Conservation (phyloP, 1,284 basidiomycete genomes). For the Cutaneotrichosporon sp. region DNA sequence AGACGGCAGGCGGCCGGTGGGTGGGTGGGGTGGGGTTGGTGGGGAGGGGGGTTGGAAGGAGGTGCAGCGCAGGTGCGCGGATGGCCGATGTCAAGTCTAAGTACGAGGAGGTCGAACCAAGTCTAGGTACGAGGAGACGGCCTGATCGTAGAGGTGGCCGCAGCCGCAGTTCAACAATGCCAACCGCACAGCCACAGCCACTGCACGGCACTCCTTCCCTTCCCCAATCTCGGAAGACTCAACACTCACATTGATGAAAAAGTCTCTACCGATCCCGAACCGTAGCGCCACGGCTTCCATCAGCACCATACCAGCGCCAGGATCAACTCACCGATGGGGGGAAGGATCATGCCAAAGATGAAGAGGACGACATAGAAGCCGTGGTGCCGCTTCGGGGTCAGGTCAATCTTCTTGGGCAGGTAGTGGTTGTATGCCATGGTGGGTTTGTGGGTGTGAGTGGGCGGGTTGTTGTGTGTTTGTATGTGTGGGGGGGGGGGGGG, state of each 20-base stretch:
- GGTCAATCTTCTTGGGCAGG: conserved; percentile 59
- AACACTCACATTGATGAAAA: conserved; percentile 75
- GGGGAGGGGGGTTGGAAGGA: too few relatives aligned
- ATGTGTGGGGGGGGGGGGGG: not conserved
- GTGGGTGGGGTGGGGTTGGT: too few relatives aligned
- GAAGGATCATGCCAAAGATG: conserved; percentile 76
- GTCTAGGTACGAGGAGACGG: not conserved
- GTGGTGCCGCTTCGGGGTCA: conserved; percentile 73
- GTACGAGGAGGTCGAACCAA: not conserved
- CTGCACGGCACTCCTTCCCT: not conserved
- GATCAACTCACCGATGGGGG: conserved; percentile 70
- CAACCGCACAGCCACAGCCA: not conserved
- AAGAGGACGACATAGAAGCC: conserved; percentile 79
- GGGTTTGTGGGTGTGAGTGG: not conserved
- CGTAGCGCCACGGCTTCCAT: conserved; percentile 81
- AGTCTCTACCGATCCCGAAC: conserved; percentile 86
- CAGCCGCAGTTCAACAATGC: not conserved
- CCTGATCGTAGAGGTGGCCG: not conserved
- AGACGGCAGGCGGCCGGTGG: too few relatives aligned
- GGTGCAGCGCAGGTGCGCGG: too few relatives aligned
- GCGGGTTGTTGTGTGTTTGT: not conserved
- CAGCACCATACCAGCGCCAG: not conserved
- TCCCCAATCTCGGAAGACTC: not conserved
- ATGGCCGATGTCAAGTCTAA: too few relatives aligned
- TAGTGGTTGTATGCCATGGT: conserved; percentile 35